Evolutionary conservation across 768 basidiomycete genomes (phyloP), one percentile per base, ranked within the genome.

Genomic region (Lentinus brumalis): DNA sequence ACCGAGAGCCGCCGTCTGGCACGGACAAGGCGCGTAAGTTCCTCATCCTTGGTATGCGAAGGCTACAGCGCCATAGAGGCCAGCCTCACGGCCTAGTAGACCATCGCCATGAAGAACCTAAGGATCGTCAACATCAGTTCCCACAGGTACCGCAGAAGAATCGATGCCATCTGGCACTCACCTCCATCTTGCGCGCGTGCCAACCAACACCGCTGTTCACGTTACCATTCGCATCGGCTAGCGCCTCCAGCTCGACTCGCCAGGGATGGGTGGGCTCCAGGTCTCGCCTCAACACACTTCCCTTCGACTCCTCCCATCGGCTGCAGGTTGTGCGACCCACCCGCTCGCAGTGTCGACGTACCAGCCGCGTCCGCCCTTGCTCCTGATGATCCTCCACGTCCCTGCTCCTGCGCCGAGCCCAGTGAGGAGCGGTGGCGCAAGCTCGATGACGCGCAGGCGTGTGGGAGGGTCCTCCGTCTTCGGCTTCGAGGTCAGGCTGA

Each of bases 171-270:
- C 62, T 29, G n/a, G 41, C n/a, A 76, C 88, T 58, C 67, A 93
- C 92, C 85, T 97, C 95, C 92, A 97, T 94, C 77, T 99, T 99
- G 59, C 96, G 78, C 21, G 92, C 87, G 75, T 97, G 94, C 95
- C 96, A 98, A 0, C 96, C 96, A 5, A 96, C 85, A 4, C 89
- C 91, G 68, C 89, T 92, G 71, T 82, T 89, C n/a, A 96, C 93
- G 68, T 92, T 92, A 9, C 94, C 93, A 64, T 92, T 91, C 5
- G 91, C 87, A 59, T 87, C 81, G 10, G 92, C 86, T 21, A 97
- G 77, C 54, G 83, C 80, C 64, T 86, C 83, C 71, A 96, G 78
- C 70, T 91, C 90, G 30, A 74, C 70, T 52, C 95, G 78, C 73
- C 89, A 83, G 2, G 88, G 86, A 72, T 96, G 89, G 4, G 77